These are phyloP conservation scores for Sporobolomyces phaffii DNA, from an alignment of 768 basidiomycete species.

Conservation along the genomic window DNA sequence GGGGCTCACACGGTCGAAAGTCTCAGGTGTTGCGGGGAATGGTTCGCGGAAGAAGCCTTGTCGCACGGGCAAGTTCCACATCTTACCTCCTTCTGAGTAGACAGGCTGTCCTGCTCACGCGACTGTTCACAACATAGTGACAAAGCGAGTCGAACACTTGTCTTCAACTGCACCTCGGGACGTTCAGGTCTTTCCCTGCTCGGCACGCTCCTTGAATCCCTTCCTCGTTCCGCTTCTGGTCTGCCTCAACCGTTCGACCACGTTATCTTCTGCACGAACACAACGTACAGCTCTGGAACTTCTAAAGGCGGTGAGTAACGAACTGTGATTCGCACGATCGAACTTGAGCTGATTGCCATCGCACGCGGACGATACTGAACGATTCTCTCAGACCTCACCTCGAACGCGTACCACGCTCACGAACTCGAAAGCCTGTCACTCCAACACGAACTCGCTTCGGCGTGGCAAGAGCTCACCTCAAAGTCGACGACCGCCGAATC, in stretches of 20 bases:
- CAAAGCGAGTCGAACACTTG: constrained; percentile 51
- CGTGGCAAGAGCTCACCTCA: constrained; percentile 60
- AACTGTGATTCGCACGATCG: not conserved
- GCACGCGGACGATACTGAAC: too few relatives aligned
- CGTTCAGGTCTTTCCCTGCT: constrained; percentile 74
- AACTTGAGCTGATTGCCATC: too few relatives aligned
- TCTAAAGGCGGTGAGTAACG: constrained; percentile 74
- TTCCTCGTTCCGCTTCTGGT: constrained; percentile 46
- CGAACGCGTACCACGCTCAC: constrained; percentile 58
- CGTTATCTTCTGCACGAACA: constrained; percentile 92
- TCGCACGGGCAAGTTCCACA: not conserved
- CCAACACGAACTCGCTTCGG: constrained; percentile 67
- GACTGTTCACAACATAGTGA: not conserved
- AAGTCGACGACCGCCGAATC: constrained; percentile 50
- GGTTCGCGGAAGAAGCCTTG: constrained; percentile 59
- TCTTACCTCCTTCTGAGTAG: too few relatives aligned
- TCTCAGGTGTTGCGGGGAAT: constrained; percentile 74
- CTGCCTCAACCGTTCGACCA: constrained; percentile 53
- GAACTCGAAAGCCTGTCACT: constrained; percentile 64
- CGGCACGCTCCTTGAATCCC: constrained; percentile 55
- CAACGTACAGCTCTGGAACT: constrained; percentile 80
- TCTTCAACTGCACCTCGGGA: constrained; percentile 94
- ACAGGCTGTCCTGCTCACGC: too few relatives aligned
- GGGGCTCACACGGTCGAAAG: constrained; percentile 94
- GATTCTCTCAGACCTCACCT: constrained; percentile 58